Percentiles rank a stretch among this genome's conserved stretches.
These are phyloP conservation scores for Chondrus crispus DNA, from an alignment of 23 red algal species.

Conservation along the genomic window DNA sequence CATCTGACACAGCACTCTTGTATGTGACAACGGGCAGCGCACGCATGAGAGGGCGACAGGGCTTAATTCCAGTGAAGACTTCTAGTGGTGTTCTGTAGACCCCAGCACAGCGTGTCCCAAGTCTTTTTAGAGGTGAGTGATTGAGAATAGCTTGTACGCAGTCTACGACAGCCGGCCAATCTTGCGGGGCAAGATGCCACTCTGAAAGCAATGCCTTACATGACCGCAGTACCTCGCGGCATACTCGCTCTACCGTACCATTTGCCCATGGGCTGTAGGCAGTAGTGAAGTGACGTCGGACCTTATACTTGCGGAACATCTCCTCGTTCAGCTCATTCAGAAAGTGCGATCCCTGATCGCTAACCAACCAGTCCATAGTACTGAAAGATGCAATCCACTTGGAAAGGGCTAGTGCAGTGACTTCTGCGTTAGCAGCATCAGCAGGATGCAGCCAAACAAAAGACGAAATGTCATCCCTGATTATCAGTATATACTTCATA, in stretches of 20 bases:
- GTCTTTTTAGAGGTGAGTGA: neutral
- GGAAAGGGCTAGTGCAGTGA: neutral
- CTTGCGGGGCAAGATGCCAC: neutral
- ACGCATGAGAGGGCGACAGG: neutral
- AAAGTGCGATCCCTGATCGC: neutral
- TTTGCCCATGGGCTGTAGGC: conserved; percentile 43
- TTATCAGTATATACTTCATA: neutral
- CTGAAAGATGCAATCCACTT: conserved; percentile 25
- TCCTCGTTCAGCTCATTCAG: neutral
- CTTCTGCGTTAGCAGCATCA: neutral
- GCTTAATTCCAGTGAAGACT: neutral
- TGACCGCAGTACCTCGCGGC: neutral
- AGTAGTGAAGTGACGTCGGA: conserved; percentile 30
- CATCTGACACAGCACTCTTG: neutral
- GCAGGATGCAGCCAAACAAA: conserved; percentile 31
- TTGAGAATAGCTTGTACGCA: neutral
- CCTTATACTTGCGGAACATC: neutral
- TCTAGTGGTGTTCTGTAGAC: neutral
- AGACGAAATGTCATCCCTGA: neutral
- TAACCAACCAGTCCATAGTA: neutral
- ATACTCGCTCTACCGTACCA: conserved; percentile 20
- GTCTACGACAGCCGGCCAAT: neutral
- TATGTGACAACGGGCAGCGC: neutral
- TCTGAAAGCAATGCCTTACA: neutral
- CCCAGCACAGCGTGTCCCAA: neutral